phyloP scores from a whole-genome alignment of 345 rosid genomes.

The Aquilaria sinensis region DNA sequence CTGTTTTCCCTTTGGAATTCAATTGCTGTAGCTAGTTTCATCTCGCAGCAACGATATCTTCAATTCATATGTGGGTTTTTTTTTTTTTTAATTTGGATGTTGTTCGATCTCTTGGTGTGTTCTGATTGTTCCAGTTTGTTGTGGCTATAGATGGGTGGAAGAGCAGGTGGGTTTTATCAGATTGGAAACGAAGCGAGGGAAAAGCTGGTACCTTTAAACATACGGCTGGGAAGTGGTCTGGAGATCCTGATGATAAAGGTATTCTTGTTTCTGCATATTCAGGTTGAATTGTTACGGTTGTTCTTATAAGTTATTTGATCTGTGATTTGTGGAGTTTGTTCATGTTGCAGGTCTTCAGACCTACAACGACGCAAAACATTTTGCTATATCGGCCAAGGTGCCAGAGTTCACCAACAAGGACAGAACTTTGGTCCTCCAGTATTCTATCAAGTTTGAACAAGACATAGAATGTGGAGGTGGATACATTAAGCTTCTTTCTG shows the following conservation, averaged over 20 bases:
- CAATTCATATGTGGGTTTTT: neutral
- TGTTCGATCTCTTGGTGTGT: neutral
- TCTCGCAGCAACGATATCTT: no score
- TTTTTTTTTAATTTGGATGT: neutral
- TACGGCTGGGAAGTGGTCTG: constrained; percentile 80
- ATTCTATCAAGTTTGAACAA: constrained; percentile 80
- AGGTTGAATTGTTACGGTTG: neutral
- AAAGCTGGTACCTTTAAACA: constrained; percentile 78
- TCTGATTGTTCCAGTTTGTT: neutral
- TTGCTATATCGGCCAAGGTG: constrained; percentile 85
- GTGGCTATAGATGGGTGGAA: constrained; percentile 74
- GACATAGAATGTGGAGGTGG: constrained; percentile 98
- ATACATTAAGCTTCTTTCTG: constrained; percentile 91
- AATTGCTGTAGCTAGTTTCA: no score
- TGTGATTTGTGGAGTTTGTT: neutral
- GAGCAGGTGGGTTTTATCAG: constrained; percentile 81
- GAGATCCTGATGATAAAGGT: constrained; percentile 84
- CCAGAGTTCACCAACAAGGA: constrained; percentile 83
- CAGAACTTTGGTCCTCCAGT: constrained; percentile 82
- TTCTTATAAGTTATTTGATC: constrained; percentile 4
- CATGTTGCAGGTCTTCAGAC: constrained; percentile 75
- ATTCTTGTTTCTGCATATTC: neutral
- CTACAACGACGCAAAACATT: constrained; percentile 72
- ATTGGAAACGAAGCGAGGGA: constrained; percentile 85
- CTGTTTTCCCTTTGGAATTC: no score